Percentiles rank a stretch among this genome's conserved stretches.
Conservation (phyloP, 2,329 filamentous ascomycete species). For the Cladophialophora immunda region DNA sequence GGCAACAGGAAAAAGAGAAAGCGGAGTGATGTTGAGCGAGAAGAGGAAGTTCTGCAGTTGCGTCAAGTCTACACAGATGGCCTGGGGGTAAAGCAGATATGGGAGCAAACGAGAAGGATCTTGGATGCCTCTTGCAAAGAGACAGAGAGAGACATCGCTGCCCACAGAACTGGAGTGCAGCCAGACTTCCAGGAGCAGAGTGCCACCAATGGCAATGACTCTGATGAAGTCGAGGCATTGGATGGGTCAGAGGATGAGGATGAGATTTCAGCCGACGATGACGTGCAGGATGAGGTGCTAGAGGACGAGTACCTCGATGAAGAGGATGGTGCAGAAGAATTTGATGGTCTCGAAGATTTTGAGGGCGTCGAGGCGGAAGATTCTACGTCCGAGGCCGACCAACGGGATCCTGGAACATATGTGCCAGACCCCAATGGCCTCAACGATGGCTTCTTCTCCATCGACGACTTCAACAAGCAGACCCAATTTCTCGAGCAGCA, state of each 20-base stretch:
- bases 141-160: slow-evolving; percentile 40
- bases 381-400: slow-evolving; percentile 37
- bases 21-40: slow-evolving; percentile 48
- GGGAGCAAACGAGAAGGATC: slow-evolving; percentile 90
- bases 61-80: slow-evolving; percentile 86
- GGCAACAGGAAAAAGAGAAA: slow-evolving; percentile 59
- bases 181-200: slow-evolving; percentile 32
- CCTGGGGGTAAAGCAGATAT: slow-evolving; percentile 87
- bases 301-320: slow-evolving; percentile 29
- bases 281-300: slow-evolving; percentile 13
- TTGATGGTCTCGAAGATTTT: slow-evolving; percentile 44
- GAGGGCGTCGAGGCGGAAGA: slow-evolving; percentile 46
- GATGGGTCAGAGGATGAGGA: slow-evolving; percentile 9
- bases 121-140: slow-evolving; percentile 57
- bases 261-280: slow-evolving; percentile 28
- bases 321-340: slow-evolving; percentile 41
- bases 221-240: slow-evolving; percentile 29
- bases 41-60: slow-evolving; percentile 72
- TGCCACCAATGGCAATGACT: slow-evolving; percentile 25
- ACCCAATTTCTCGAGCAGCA: slow-evolving; percentile 88
- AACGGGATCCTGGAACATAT: slow-evolving; percentile 63
- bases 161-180: slow-evolving; percentile 47
- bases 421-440: slow-evolving; percentile 80
- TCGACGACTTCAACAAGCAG: slow-evolving; percentile 96
- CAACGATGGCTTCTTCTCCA: slow-evolving; percentile 97